These are phyloP conservation scores for Colletotrichum godetiae DNA, from an alignment of 2,329 filamentous ascomycete genomes.

Conservation along the genomic window DNA sequence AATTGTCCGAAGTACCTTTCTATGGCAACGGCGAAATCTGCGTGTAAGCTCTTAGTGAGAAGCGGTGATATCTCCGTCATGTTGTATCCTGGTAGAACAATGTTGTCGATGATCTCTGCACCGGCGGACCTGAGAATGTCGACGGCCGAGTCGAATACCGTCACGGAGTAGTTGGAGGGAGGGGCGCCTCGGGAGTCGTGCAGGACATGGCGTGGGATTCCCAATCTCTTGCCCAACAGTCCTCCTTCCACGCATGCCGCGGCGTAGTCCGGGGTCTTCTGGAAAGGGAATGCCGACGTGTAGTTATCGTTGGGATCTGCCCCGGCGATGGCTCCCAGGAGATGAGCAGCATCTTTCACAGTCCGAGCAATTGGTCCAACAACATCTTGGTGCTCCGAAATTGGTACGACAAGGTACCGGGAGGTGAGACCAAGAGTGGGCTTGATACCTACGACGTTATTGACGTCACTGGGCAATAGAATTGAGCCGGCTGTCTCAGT, in stretches of 20 bases:
- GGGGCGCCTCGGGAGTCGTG: not conserved
- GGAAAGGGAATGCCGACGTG: conserved; percentile 67
- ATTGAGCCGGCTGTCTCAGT: conserved; percentile 75
- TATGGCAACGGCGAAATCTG: conserved; percentile 68
- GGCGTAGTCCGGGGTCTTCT: conserved; percentile 67
- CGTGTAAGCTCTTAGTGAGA: conserved; percentile 61
- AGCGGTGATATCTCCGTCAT: conserved; percentile 45
- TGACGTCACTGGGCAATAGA: conserved; percentile 61
- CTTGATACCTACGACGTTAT: conserved; percentile 76
- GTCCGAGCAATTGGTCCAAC: conserved; percentile 74
- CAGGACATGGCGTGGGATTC: conserved; percentile 70
- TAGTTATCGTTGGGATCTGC: conserved; percentile 71
- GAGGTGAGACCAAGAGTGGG: conserved; percentile 75
- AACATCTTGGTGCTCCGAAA: conserved; percentile 73
- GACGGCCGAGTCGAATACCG: conserved; percentile 67
- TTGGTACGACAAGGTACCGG: conserved; percentile 72
- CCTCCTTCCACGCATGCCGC: conserved; percentile 64
- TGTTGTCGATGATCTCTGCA: conserved; percentile 67
- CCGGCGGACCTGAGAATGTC: conserved; percentile 64
- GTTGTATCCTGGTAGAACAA: conserved; percentile 60
- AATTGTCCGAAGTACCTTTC: conserved; percentile 66
- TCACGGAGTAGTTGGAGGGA: conserved; percentile 41
- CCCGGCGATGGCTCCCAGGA: conserved; percentile 73
- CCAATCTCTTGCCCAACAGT: conserved; percentile 69
- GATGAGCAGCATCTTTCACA: conserved; percentile 72